Conservation (phyloP, 176 grass and related monocot genomes). For the Hsuehochloa calcarea region DNA sequence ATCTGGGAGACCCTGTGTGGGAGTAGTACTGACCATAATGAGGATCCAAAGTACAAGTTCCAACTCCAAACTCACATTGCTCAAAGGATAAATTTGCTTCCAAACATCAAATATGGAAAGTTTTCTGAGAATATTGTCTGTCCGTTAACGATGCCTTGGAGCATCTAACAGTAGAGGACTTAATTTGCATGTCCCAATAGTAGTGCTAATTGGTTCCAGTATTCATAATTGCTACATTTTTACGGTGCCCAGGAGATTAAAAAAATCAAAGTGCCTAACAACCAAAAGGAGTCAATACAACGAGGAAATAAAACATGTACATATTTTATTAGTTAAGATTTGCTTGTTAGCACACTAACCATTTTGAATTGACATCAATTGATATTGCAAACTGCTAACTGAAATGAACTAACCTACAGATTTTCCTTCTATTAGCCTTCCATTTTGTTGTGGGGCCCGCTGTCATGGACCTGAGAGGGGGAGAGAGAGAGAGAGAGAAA, state of each 20-base stretch:
- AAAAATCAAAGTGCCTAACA: conserved; percentile 3
- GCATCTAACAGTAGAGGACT: conserved; percentile 18
- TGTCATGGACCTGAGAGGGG: no score
- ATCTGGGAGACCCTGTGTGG: conserved; percentile 1
- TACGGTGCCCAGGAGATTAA: background rate
- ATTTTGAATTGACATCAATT: no score
- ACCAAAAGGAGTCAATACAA: background rate
- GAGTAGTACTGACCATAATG: background rate
- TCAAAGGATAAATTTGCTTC: conserved; percentile 7
- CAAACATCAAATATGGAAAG: conserved; percentile 47
- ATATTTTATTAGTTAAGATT: no score
- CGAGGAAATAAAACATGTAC: background rate
- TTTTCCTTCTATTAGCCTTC: no score
- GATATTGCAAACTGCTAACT: no score
- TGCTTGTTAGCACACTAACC: no score
- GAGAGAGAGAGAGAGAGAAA: no score
- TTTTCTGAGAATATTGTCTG: conserved; percentile 49
- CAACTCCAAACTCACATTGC: background rate
- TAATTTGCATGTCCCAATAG: conserved; percentile 5
- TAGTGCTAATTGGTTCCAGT: background rate
- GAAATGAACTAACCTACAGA: no score
- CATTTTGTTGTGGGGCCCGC: no score
- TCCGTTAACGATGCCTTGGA: conserved; percentile 42
- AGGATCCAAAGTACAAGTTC: background rate
- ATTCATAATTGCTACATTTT: background rate